Evolutionary conservation across 2,329 filamentous ascomycete genomes (phyloP).

Genomic region (Colletotrichum orbiculare): DNA sequence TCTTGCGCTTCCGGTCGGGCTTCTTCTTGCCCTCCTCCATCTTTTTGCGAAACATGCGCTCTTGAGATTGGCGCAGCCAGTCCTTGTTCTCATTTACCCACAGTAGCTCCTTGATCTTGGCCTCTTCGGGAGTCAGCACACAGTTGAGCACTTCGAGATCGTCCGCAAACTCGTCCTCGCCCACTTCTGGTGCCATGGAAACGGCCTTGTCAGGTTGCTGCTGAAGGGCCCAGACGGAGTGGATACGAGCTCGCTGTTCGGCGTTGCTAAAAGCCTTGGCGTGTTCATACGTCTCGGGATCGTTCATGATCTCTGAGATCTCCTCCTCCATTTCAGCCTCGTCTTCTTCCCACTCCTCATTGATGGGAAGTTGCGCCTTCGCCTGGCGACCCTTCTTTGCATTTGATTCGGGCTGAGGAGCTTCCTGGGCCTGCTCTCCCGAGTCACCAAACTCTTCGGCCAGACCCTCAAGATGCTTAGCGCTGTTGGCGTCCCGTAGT

Average conservation of each 20-base stretch:
- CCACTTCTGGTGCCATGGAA: slow-evolving; percentile 73
- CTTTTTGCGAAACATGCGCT: slow-evolving; percentile 82
- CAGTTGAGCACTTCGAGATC: slow-evolving; percentile 90
- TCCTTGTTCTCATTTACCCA: slow-evolving; percentile 97
- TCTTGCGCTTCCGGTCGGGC: slow-evolving; percentile 65
- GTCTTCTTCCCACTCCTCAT: slow-evolving; percentile 71
- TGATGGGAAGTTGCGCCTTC: slow-evolving; percentile 63
- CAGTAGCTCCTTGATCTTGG: slow-evolving; percentile 85
- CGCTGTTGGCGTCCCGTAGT: slow-evolving; percentile 30
- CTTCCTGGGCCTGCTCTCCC: neutral
- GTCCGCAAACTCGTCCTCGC: slow-evolving; percentile 85
- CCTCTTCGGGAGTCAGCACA: slow-evolving; percentile 77
- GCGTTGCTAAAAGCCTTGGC: slow-evolving; percentile 68
- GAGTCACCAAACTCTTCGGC: slow-evolving; percentile 36
- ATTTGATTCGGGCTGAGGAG: slow-evolving; percentile 6
- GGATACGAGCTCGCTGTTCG: slow-evolving; percentile 64
- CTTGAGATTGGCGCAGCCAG: slow-evolving; percentile 88
- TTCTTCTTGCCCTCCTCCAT: slow-evolving; percentile 67
- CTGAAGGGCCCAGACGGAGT: slow-evolving; percentile 62
- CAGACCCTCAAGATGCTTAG: slow-evolving; percentile 28
- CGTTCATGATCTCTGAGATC: slow-evolving; percentile 76
- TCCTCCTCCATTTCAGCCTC: slow-evolving; percentile 76
- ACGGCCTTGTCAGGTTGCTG: slow-evolving; percentile 59
- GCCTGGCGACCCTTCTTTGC: slow-evolving; percentile 29
- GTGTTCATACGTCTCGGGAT: slow-evolving; percentile 67